Conservation (phyloP, 208 protist genomes). For the Leishmania guyanensis region DNA sequence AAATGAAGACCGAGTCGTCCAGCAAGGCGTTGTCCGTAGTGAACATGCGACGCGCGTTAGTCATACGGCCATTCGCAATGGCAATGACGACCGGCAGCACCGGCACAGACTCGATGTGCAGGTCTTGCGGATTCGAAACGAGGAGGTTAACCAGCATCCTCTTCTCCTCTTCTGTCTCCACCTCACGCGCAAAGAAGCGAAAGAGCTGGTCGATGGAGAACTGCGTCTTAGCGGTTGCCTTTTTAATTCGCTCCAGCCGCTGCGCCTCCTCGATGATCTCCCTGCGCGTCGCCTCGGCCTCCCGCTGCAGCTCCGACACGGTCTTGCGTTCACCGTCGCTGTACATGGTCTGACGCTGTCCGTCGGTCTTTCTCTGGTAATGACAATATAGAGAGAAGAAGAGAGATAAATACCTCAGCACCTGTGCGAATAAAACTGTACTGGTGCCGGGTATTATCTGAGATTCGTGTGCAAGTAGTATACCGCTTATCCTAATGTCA, state of each 20-base stretch:
- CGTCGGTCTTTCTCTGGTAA: background rate
- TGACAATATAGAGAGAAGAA: background rate
- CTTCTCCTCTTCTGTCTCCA: slow-evolving; percentile 68
- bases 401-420: background rate
- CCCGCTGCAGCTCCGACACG: slow-evolving; percentile 81
- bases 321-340: slow-evolving; percentile 87
- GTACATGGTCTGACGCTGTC: slow-evolving; percentile 54
- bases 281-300: slow-evolving; percentile 60
- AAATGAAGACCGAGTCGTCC: slow-evolving; percentile 73
- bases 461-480: background rate
- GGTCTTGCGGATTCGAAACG: slow-evolving; percentile 56
- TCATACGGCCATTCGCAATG: slow-evolving; percentile 79
- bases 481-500: background rate
- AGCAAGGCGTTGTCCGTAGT: slow-evolving; percentile 57
- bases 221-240: slow-evolving; percentile 63
- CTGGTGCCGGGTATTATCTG: background rate
- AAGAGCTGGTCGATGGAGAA: slow-evolving; percentile 81
- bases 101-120: slow-evolving; percentile 68
- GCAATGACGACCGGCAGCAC: slow-evolving; percentile 73
- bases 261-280: slow-evolving; percentile 69
- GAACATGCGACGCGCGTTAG: slow-evolving; percentile 61
- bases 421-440: background rate
- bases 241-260: slow-evolving; percentile 69
- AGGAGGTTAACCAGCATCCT: slow-evolving; percentile 66
- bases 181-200: slow-evolving; percentile 75